Evolutionary conservation across 176 grass and related monocot genomes (phyloP).

Genomic region (Rhynchospora pubera): DNA sequence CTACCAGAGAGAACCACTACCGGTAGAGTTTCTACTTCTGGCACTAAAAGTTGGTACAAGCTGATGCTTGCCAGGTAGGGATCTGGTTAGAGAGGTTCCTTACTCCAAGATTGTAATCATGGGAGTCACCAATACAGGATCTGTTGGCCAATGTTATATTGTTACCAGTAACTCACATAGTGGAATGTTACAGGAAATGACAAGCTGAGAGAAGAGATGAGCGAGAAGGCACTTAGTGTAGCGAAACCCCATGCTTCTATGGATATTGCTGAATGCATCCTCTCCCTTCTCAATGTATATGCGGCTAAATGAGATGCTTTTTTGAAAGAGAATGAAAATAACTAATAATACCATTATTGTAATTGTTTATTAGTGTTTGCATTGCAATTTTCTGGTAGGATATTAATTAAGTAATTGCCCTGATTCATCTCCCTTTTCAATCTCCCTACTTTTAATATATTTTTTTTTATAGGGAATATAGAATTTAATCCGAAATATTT

Average conservation of each 20-base stretch:
- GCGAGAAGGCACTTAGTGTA: constrained; percentile 57
- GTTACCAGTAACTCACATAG: neutral
- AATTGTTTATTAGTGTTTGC: neutral
- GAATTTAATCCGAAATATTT: neutral
- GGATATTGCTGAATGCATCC: constrained; percentile 60
- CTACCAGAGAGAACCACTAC: neutral
- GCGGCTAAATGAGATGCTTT: constrained; percentile 30
- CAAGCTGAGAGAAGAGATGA: constrained; percentile 74
- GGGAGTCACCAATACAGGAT: neutral
- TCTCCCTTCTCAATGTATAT: constrained; percentile 36
- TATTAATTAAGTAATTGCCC: neutral
- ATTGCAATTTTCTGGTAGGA: neutral
- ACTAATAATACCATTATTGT: neutral
- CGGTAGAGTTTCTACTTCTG: neutral
- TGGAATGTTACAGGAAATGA: constrained; percentile 53
- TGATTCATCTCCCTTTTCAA: neutral
- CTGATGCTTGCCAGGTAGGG: neutral
- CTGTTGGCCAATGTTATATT: neutral
- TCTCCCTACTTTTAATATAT: neutral
- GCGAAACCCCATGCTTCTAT: constrained; percentile 53
- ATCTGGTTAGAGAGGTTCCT: neutral
- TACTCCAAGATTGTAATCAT: neutral
- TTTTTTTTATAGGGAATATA: neutral
- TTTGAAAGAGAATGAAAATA: neutral
- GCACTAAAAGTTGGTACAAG: neutral